Percentiles rank a stretch among this genome's conserved stretches.
Conservation (phyloP, 345 rosid genomes). For the Clausena lansium region DNA sequence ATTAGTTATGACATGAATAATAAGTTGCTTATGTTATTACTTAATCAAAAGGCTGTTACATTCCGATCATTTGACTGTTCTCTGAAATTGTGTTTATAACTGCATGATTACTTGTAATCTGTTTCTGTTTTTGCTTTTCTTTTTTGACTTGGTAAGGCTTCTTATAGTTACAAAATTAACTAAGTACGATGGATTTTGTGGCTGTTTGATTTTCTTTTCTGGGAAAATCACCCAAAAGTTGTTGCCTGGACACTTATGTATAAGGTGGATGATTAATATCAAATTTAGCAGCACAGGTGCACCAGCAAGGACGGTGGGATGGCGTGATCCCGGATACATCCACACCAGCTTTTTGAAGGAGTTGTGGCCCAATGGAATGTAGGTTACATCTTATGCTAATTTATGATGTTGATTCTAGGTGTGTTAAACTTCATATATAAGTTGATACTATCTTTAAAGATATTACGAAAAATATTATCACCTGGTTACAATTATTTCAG, state of each 20-base stretch:
- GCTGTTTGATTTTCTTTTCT: background rate
- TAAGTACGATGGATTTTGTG: background rate
- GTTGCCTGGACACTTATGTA: background rate
- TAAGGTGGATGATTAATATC: conserved; percentile 6
- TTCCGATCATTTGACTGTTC: background rate
- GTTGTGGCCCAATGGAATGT: conserved; percentile 61
- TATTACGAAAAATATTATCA: background rate
- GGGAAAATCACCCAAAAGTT: background rate
- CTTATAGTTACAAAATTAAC: background rate
- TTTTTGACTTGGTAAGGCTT: background rate
- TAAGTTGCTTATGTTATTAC: background rate
- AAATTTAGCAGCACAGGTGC: conserved; percentile 32
- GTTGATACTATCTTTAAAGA: background rate
- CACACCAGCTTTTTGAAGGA: conserved; percentile 73
- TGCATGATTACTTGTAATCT: background rate
- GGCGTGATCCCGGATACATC: conserved; percentile 83
- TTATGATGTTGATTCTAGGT: background rate
- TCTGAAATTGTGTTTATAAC: background rate
- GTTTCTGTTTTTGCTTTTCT: background rate
- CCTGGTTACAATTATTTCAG: background rate
- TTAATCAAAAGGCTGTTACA: background rate
- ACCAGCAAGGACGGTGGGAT: conserved; percentile 73
- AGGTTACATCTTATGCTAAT: conserved; percentile 15
- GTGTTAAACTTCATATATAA: background rate
- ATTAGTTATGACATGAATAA: background rate